A percentile compares a stretch with the other conserved stretches of the same genome.
phyloP scores from a whole-genome alignment of 1,139 yeast species.

The Yamadazyma dendronema region DNA sequence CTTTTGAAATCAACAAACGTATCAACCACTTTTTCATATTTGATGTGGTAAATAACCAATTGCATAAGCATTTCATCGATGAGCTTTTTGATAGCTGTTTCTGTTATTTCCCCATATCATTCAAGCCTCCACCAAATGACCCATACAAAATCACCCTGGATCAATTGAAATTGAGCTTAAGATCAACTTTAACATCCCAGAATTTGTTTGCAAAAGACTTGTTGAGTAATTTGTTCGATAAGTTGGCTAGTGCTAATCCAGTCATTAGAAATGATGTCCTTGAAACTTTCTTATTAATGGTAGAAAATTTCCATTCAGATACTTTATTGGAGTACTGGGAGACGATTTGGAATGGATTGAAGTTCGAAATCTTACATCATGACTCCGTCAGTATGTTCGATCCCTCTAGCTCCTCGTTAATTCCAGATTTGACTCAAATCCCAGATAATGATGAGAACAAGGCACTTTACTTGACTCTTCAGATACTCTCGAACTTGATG shows the following conservation, averaged over 20 bases:
- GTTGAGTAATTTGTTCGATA: constrained; percentile 76
- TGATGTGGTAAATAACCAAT: constrained; percentile 31
- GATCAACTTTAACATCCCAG: constrained; percentile 62
- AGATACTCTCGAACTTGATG: constrained; percentile 45
- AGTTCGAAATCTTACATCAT: constrained; percentile 80
- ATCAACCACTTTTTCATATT: constrained; percentile 50
- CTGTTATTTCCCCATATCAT: constrained; percentile 95
- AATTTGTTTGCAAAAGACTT: constrained; percentile 68
- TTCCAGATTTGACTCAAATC: constrained; percentile 28
- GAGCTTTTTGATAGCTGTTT: constrained; percentile 85
- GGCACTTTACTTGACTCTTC: constrained; percentile 46
- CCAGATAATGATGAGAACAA: constrained; percentile 41
- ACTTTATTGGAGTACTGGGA: constrained; percentile 61
- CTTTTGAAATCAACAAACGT: constrained; percentile 57
- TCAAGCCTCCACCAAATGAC: constrained; percentile 89
- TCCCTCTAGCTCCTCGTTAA: constrained; percentile 23
- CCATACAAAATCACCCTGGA: constrained; percentile 80
- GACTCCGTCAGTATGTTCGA: constrained; percentile 34
- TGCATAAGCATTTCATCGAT: constrained; percentile 30
- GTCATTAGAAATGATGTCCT: constrained; percentile 76
- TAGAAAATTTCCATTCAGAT: constrained; percentile 48
- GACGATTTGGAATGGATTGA: constrained; percentile 82
- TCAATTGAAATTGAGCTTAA: constrained; percentile 62
- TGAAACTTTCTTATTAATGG: constrained; percentile 56
- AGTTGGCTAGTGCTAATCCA: constrained; percentile 79